Evolutionary conservation across 2,329 filamentous ascomycete genomes (phyloP).

Genomic region (Hyphodiscus sp.): DNA sequence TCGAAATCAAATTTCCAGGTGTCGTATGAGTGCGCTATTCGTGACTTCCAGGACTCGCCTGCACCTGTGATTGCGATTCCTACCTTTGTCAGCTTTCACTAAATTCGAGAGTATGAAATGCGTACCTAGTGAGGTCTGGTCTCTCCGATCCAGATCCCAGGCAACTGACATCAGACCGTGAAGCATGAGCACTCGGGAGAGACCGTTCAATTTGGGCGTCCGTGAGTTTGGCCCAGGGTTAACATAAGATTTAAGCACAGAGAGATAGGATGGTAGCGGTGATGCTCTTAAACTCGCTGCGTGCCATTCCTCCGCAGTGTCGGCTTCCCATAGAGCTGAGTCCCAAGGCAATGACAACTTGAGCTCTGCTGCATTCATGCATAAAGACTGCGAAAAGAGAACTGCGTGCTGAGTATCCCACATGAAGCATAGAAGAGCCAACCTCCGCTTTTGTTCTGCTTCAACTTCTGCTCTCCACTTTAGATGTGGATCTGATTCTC

Average conservation of each 20-base stretch:
- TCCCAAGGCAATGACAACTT: conserved; percentile 49
- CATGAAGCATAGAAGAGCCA: conserved; percentile 56
- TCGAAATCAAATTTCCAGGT: conserved; percentile 54
- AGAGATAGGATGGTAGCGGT: conserved; percentile 39
- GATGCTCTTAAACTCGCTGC: conserved; percentile 24
- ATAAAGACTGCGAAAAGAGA: conserved; percentile 58
- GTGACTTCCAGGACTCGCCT: conserved; percentile 19
- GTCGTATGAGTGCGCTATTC: conserved; percentile 47
- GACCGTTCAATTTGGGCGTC: conserved; percentile 38
- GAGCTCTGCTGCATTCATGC: conserved; percentile 60
- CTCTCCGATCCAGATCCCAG: conserved; percentile 55
- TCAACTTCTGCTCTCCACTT: conserved; percentile 14
- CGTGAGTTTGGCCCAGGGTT: conserved; percentile 35
- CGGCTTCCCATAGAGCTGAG: conserved; percentile 50
- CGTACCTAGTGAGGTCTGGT: conserved; percentile 52
- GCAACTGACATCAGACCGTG: conserved; percentile 58
- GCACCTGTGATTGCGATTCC: conserved; percentile 6
- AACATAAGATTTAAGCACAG: conserved; percentile 50
- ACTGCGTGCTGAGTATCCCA: conserved; percentile 62
- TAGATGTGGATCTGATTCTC: conserved; percentile 36
- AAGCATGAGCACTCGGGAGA: conserved; percentile 48
- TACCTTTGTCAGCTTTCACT: not conserved
- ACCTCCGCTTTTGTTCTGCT: conserved; percentile 48
- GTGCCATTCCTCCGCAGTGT: conserved; percentile 43
- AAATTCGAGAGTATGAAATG: conserved; percentile 17